Conservation (phyloP, 306 rosid genomes). For the Dalbergia cultrata region DNA sequence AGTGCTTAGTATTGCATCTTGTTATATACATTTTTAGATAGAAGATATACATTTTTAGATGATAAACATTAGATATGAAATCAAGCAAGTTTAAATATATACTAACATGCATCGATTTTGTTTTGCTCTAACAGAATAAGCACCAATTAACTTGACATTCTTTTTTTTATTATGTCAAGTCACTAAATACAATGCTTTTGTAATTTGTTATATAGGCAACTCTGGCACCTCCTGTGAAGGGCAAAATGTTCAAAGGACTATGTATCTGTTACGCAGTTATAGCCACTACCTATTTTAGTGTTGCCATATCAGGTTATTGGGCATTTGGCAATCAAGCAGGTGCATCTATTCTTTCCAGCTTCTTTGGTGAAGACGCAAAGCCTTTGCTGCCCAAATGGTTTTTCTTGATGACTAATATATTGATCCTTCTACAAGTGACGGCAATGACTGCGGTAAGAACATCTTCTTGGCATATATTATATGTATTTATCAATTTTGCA, state of each 20-base stretch:
- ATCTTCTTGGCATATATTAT: neutral
- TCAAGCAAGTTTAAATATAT: slow-evolving; percentile 18
- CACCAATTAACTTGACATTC: neutral
- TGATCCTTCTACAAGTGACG: slow-evolving; percentile 68
- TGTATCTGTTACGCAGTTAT: slow-evolving; percentile 75
- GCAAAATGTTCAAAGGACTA: slow-evolving; percentile 86
- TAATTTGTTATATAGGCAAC: slow-evolving; percentile 68
- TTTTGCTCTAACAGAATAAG: slow-evolving; percentile 30
- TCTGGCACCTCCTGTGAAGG: slow-evolving; percentile 76
- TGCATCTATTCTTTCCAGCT: slow-evolving; percentile 65
- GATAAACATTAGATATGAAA: neutral
- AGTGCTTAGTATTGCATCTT: slow-evolving; percentile 49
- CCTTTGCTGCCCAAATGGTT: slow-evolving; percentile 75
- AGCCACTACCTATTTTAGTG: slow-evolving; percentile 59
- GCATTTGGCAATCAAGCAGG: slow-evolving; percentile 74
- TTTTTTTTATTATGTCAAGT: neutral
- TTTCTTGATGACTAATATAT: slow-evolving; percentile 70
- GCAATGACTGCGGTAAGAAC: slow-evolving; percentile 72
- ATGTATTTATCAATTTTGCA: slow-evolving; percentile 16
- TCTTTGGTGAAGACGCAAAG: slow-evolving; percentile 42
- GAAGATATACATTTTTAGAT: slow-evolving; percentile 4
- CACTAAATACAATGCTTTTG: slow-evolving; percentile 22
- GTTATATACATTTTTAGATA: slow-evolving; percentile 10
- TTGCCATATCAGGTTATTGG: slow-evolving; percentile 88
- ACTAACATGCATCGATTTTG: neutral